Conservation (phyloP, 164 flowering plant species). For the Piper betle region DNA sequence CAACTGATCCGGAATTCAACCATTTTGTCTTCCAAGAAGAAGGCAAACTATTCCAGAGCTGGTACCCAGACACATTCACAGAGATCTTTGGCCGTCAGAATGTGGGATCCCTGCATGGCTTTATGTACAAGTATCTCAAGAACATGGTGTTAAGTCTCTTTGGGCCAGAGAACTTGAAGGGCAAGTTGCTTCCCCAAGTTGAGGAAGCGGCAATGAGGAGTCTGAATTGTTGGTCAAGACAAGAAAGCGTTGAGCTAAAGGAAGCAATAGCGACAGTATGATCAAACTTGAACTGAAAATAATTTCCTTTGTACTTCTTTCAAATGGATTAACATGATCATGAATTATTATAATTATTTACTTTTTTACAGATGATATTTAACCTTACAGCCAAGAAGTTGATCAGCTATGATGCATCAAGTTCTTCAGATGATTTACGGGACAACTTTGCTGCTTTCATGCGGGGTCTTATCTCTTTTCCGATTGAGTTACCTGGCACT, state of each 20-base stretch:
- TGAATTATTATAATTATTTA: background rate
- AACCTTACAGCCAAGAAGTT: conserved; percentile 26
- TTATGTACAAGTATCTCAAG: conserved; percentile 33
- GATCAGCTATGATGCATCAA: conserved; percentile 22
- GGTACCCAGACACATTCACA: conserved; percentile 28
- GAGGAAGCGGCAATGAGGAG: conserved; percentile 10
- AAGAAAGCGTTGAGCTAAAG: conserved; percentile 17
- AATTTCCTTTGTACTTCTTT: background rate
- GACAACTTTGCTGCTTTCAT: conserved; percentile 23
- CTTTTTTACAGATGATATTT: conserved; percentile 26
- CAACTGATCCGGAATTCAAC: conserved; percentile 28
- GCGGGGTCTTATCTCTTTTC: conserved; percentile 30
- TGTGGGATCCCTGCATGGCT: conserved; percentile 23
- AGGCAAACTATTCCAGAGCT: conserved; percentile 24
- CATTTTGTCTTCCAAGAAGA: conserved; percentile 30
- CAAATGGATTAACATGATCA: background rate
- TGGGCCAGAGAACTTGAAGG: conserved; percentile 25
- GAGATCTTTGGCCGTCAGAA: conserved; percentile 20
- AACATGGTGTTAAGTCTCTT: conserved; percentile 24
- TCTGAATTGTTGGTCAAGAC: conserved; percentile 15
- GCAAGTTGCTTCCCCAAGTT: conserved; percentile 21
- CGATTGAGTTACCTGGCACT: conserved; percentile 33
- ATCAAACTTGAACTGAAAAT: background rate
- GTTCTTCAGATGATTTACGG: conserved; percentile 18
- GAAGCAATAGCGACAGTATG: conserved; percentile 25